A percentile compares a stretch with the other conserved stretches of the same genome.
Conservation (phyloP, 2,329 filamentous ascomycete species). For the Xylariales sp. region DNA sequence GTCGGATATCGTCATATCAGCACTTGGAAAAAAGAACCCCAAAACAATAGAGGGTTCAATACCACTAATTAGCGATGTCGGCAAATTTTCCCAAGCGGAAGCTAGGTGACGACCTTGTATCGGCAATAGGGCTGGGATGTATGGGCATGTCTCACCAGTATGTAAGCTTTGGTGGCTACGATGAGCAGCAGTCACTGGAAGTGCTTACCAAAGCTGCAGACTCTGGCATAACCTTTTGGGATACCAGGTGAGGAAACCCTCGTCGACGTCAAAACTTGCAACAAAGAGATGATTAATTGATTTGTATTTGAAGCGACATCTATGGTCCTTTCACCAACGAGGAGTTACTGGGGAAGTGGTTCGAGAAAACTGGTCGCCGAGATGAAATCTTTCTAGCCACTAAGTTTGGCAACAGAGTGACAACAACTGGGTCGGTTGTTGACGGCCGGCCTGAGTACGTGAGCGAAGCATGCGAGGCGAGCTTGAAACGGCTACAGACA, state of each 20-base stretch:
- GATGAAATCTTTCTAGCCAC: conserved; percentile 45
- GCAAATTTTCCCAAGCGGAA: too few species aligned
- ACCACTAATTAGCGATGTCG: too few species aligned
- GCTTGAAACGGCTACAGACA: conserved; percentile 39
- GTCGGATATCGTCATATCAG: too few species aligned
- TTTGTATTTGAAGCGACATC: conserved; percentile 23
- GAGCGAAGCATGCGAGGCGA: conserved; percentile 33
- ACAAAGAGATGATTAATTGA: too few species aligned
- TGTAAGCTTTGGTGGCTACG: conserved; percentile 18
- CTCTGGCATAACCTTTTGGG: conserved; percentile 19
- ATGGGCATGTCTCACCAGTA: conserved; percentile 36
- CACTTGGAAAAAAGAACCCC: too few species aligned
- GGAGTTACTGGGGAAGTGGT: conserved; percentile 36
- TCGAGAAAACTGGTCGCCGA: conserved; percentile 35
- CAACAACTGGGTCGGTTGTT: conserved; percentile 2
- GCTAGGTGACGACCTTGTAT: too few species aligned
- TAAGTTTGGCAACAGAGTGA: too few species aligned
- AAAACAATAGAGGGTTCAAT: too few species aligned
- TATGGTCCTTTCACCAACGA: conserved; percentile 35
- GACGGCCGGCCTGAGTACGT: conserved; percentile 32
- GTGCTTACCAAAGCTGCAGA: conserved; percentile 19
- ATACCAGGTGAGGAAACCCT: too few species aligned
- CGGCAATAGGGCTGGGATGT: too few species aligned
- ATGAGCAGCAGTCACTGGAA: conserved; percentile 17
- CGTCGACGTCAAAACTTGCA: too few species aligned